phyloP scores from a whole-genome alignment of 108 stramenopile genomes.

The Stephanodiscus triporus region DNA sequence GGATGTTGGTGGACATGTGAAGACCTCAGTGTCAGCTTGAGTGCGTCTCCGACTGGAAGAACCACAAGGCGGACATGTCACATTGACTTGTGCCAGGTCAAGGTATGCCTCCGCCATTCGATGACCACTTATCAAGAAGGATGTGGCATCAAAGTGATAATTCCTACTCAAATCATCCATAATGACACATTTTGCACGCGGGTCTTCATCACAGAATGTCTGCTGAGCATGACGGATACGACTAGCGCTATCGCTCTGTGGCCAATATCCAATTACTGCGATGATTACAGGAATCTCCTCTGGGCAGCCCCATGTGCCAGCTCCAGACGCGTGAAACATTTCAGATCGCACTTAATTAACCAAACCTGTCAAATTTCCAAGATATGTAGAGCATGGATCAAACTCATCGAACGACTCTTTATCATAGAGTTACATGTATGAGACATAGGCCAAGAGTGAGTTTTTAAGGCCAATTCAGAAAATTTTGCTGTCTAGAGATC shows the following conservation, averaged over 20 bases:
- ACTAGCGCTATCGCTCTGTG: not conserved
- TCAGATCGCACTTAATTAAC: constrained; percentile 1
- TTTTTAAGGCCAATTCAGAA: no score
- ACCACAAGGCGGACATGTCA: no score
- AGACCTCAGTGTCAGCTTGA: no score
- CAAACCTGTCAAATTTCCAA: constrained; percentile 21
- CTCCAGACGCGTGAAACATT: constrained; percentile 20
- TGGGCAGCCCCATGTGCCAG: constrained; percentile 2
- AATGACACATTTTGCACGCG: constrained; percentile 5
- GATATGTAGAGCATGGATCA: not conserved
- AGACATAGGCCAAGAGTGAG: not conserved
- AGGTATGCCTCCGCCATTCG: constrained; percentile 16
- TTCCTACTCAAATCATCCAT: constrained; percentile 7
- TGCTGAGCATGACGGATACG: constrained; percentile 13
- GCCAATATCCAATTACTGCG: constrained; percentile 9
- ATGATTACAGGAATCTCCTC: constrained; percentile 24
- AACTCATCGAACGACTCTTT: not conserved
- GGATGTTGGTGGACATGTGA: no score
- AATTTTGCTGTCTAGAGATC: not conserved
- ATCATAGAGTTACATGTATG: not conserved
- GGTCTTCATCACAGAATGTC: constrained; percentile 7
- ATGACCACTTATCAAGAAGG: constrained; percentile 17
- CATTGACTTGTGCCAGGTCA: no score
- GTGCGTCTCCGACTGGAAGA: no score
- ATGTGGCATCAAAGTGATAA: constrained; percentile 22